phyloP scores from a whole-genome alignment of 257 asterid species.

The Cordia subcordata region DNA sequence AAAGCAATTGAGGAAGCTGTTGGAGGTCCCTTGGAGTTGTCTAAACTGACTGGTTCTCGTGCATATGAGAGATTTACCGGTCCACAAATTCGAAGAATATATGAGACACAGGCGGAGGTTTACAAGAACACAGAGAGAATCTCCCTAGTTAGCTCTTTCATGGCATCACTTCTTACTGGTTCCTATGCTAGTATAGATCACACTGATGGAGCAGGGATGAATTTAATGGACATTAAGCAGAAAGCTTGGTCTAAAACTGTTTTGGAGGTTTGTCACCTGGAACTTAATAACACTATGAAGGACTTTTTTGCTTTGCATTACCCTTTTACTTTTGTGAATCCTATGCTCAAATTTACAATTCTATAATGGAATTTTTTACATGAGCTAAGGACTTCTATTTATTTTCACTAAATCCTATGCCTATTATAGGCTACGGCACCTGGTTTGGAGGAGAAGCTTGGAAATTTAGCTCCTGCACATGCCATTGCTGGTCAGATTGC shows the following conservation, averaged over 20 bases:
- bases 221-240: slow-evolving; percentile 84
- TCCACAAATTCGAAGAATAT: slow-evolving; percentile 80
- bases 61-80: slow-evolving; percentile 89
- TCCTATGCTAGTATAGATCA: slow-evolving; percentile 83
- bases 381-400: no score
- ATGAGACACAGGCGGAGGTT: slow-evolving; percentile 62
- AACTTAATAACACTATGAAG: slow-evolving; percentile 1
- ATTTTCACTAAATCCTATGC: no score
- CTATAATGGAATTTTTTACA: no score
- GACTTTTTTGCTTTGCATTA: slow-evolving; percentile 2
- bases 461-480: slow-evolving; percentile 78
- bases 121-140: slow-evolving; percentile 72
- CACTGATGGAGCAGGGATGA: slow-evolving; percentile 99
- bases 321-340: no score
- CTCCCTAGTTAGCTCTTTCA: slow-evolving; percentile 86
- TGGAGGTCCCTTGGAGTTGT: slow-evolving; percentile 83
- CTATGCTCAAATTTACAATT: no score
- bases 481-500: slow-evolving; percentile 74
- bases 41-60: slow-evolving; percentile 82
- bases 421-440: slow-evolving; percentile 73
- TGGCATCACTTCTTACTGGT: slow-evolving; percentile 92
- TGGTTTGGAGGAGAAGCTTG: slow-evolving; percentile 74
- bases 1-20: slow-evolving; percentile 71
- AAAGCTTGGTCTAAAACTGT: slow-evolving; percentile 63
- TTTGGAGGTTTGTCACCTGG: slow-evolving; percentile 52